Evolutionary conservation across 768 basidiomycete species (phyloP).

Genomic region (Amanita pallidorosea): DNA sequence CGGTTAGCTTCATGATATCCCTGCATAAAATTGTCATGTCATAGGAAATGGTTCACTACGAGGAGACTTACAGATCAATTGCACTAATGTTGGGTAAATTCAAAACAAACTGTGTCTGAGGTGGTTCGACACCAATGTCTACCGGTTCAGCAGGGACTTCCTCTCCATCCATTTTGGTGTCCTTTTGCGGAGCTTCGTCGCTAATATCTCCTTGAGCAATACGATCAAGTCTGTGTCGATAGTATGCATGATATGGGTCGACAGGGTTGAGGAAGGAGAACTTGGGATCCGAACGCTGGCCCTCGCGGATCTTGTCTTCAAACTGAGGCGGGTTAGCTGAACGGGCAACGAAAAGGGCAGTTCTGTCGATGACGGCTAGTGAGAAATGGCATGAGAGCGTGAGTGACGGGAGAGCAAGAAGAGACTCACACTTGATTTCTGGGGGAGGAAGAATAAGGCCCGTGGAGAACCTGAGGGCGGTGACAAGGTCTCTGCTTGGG

Average conservation of each 20-base stretch:
- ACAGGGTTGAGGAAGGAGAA: slow-evolving; percentile 97
- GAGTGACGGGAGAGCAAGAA: slow-evolving; percentile 12
- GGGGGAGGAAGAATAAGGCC: slow-evolving; percentile 94
- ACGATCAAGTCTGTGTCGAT: slow-evolving; percentile 83
- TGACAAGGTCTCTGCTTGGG: slow-evolving; percentile 6
- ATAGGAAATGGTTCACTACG: slow-evolving; percentile 5
- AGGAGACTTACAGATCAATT: slow-evolving; percentile 77
- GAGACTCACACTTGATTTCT: slow-evolving; percentile 79
- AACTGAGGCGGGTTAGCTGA: slow-evolving; percentile 91
- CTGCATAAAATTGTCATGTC: slow-evolving; percentile 24
- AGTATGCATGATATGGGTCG: slow-evolving; percentile 99
- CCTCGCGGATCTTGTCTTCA: slow-evolving; percentile 95
- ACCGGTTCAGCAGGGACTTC: slow-evolving; percentile 31
- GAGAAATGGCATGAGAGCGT: slow-evolving; percentile 4
- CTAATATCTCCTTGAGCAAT: slow-evolving; percentile 64
- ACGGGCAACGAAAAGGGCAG: slow-evolving; percentile 82
- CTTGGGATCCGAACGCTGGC: slow-evolving; percentile 92
- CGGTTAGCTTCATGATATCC: slow-evolving; percentile 93
- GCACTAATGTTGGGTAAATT: slow-evolving; percentile 81
- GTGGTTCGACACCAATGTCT: slow-evolving; percentile 69
- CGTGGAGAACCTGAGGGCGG: slow-evolving; percentile 49
- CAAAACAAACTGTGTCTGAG: slow-evolving; percentile 70
- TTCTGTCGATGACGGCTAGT: slow-evolving; percentile 89
- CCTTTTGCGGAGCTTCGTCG: slow-evolving; percentile 46
- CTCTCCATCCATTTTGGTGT: slow-evolving; percentile 24